Base-by-base conservation (phyloP, 2,329 filamentous ascomycete genomes). In the Alternaria brassicae region DNA sequence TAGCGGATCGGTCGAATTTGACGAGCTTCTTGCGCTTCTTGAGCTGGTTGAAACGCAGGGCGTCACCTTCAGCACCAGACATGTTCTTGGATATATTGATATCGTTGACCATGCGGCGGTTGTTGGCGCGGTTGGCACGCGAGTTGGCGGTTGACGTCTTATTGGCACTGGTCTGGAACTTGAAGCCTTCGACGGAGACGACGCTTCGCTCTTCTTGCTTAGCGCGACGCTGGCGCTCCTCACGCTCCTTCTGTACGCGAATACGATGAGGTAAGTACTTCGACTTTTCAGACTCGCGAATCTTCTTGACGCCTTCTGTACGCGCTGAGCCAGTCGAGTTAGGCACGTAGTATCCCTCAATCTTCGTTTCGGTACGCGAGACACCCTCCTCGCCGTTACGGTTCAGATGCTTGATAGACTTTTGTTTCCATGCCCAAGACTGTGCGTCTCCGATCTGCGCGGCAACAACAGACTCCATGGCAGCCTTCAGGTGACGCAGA, bases 11-110 rank as follows among this genome's bases (percentile, higher is more conserved):
- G 57, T 94, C 95, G 79, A 99, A 99, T 76, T 96, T 95, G 77
- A 99, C 95, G 1, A 94, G 93, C 84, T 99, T 99, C 88, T 98
- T 99, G 62, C 95, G 91, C 81, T 98, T 99, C 85, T 98, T 97
- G 58, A 99, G 88, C 81, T 98, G 95, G 79, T 99, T 99, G 85
- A 99, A 99, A 58, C 94, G 91, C 72, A 99, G 87, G 28, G 95
- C 92, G 71, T 97, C 94, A 54, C 93, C 92, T 67, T 97, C 93
- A 15, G 84, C 84, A 34, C 83, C 81, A 63, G 89, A 90, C 56
- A 88, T 79, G 15, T 82, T 84, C 82, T 97, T 96, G 77, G 97
- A 93, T 44, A 95, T 92, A 75, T 96, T 96, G 69, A 99, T 89
- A 72, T 98, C 95, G 54, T 95, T 95, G 65, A 96, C 91, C 62